Evolutionary conservation across 805 yeast genomes (phyloP).

Genomic region (Candida maltosa): DNA sequence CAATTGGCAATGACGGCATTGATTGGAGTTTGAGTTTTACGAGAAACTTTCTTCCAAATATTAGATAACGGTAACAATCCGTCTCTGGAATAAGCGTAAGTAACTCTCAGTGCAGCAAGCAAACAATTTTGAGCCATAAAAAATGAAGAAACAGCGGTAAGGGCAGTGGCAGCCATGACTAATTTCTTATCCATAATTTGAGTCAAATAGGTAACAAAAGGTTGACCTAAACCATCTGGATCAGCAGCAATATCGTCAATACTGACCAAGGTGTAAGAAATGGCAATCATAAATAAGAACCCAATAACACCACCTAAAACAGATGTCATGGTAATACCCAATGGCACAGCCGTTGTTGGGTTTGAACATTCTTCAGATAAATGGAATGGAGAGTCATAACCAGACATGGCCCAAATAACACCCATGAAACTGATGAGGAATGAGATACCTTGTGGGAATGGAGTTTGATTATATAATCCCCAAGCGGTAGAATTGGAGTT

Average conservation of each 20-base stretch:
- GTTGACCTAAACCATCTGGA: slow-evolving; percentile 52
- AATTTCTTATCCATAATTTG: slow-evolving; percentile 44
- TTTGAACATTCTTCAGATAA: slow-evolving; percentile 70
- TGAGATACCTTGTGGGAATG: slow-evolving; percentile 61
- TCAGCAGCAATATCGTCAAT: slow-evolving; percentile 44
- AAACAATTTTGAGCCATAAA: slow-evolving; percentile 45
- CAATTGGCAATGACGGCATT: slow-evolving; percentile 62
- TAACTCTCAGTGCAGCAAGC: slow-evolving; percentile 65
- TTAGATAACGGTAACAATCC: slow-evolving; percentile 60
- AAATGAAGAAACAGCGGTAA: slow-evolving; percentile 38
- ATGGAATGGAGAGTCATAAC: slow-evolving; percentile 74
- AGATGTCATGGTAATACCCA: slow-evolving; percentile 60
- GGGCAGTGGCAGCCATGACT: slow-evolving; percentile 32
- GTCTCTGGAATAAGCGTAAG: slow-evolving; percentile 67
- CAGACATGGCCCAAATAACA: slow-evolving; percentile 72
- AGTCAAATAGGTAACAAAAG: slow-evolving; percentile 51
- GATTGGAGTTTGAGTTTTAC: slow-evolving; percentile 56
- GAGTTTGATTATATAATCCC: slow-evolving; percentile 55
- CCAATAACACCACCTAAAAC: slow-evolving; percentile 54
- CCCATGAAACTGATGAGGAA: slow-evolving; percentile 56
- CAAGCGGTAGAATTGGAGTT: slow-evolving; percentile 50
- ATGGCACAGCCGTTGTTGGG: slow-evolving; percentile 63
- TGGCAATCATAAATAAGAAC: slow-evolving; percentile 54
- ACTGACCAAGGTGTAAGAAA: slow-evolving; percentile 58
- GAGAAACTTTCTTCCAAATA: slow-evolving; percentile 48